phyloP scores from a whole-genome alignment of 768 basidiomycete genomes.

The Trametes maxima region DNA sequence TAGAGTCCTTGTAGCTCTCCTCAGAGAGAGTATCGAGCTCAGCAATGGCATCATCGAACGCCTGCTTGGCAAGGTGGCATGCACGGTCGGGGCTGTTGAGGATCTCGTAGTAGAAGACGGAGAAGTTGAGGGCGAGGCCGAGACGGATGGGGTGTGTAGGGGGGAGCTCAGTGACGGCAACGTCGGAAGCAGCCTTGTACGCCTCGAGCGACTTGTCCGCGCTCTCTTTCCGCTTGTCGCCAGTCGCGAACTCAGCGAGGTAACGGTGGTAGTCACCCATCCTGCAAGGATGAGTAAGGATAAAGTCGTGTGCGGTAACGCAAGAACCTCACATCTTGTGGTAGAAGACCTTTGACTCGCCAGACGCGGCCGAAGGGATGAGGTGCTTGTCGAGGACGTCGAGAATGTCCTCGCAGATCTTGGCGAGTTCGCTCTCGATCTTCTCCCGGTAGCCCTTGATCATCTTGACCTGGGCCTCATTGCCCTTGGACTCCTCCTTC shows the following conservation, averaged over 20 bases:
- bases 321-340: slow-evolving; percentile 99
- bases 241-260: slow-evolving; percentile 97
- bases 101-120: slow-evolving; percentile 99
- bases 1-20: slow-evolving; percentile 99
- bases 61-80: slow-evolving; percentile 98
- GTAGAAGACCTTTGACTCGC: slow-evolving; percentile 99
- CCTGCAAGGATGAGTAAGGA: slow-evolving; percentile 50
- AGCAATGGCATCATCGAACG: slow-evolving; percentile 98
- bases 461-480: slow-evolving; percentile 94
- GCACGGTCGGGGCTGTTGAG: slow-evolving; percentile 98
- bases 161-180: slow-evolving; percentile 93
- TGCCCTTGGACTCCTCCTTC: slow-evolving; percentile 99
- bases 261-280: slow-evolving; percentile 99
- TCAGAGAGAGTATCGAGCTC: slow-evolving; percentile 98
- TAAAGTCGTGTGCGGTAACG: too few species aligned
- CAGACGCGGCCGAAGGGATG: slow-evolving; percentile 93
- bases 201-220: slow-evolving; percentile 97
- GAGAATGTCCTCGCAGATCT: slow-evolving; percentile 99
- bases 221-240: slow-evolving; percentile 95
- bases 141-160: slow-evolving; percentile 98
- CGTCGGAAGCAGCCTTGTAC: slow-evolving; percentile 97
- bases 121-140: slow-evolving; percentile 98
- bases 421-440: slow-evolving; percentile 94
- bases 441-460: slow-evolving; percentile 98
- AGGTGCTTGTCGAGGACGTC: slow-evolving; percentile 97